These are phyloP conservation scores for Asterella californica DNA, from an alignment of 225 moss, liverwort and hornwort genomes.

Conservation along the genomic window DNA sequence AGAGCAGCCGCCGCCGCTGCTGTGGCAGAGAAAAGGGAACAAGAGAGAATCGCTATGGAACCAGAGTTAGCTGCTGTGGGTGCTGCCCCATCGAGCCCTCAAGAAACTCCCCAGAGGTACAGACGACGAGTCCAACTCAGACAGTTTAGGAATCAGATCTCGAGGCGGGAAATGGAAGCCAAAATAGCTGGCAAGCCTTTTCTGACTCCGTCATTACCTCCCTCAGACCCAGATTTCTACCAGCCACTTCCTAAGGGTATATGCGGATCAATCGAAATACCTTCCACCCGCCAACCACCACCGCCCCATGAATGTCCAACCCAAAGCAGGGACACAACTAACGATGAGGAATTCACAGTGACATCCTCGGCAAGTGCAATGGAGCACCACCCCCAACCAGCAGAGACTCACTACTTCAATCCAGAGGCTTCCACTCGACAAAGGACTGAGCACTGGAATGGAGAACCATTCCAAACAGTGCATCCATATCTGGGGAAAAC, in stretches of 20 bases:
- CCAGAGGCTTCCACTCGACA: slow-evolving; percentile 15
- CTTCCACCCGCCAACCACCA: neutral
- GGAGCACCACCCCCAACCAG: slow-evolving; percentile 16
- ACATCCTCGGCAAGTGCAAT: neutral
- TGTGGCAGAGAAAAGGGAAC: neutral
- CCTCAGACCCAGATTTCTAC: neutral
- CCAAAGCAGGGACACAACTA: neutral
- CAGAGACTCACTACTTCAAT: slow-evolving; percentile 17
- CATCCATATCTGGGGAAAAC: slow-evolving; percentile 45
- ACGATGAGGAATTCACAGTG: neutral
- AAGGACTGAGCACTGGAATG: slow-evolving; percentile 20
- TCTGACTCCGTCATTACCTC: neutral
- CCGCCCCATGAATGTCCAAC: neutral
- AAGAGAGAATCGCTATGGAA: neutral
- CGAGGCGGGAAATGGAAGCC: neutral
- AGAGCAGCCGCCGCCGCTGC: neutral
- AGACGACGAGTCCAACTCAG: slow-evolving; percentile 20
- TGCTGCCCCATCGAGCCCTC: neutral
- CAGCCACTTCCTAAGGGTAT: slow-evolving; percentile 1
- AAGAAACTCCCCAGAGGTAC: slow-evolving; percentile 2
- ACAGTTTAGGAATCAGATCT: slow-evolving; percentile 1
- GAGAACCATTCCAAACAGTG: slow-evolving; percentile 39
- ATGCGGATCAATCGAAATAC: neutral
- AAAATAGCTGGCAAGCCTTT: neutral
- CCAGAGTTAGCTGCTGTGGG: neutral